Conservation (phyloP, 1,284 basidiomycete species). For the Chalciporus sp. region DNA sequence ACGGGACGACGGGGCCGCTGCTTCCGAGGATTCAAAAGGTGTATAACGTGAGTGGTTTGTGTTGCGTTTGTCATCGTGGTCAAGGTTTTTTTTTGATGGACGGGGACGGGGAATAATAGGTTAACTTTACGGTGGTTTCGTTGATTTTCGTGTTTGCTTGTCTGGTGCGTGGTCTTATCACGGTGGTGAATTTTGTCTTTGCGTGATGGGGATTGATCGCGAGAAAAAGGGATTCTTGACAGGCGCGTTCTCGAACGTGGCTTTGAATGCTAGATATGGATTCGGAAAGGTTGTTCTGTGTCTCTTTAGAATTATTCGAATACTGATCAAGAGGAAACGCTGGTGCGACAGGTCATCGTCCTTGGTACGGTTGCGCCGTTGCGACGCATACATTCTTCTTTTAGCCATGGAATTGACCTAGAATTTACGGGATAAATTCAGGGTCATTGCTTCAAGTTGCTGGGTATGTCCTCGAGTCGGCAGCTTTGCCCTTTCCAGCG, state of each 20-base stretch:
- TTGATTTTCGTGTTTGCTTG: constrained; percentile 38
- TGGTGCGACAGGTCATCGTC: constrained; percentile 24
- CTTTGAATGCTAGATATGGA: constrained; percentile 31
- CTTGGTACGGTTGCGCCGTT: constrained; percentile 25
- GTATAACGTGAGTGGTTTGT: constrained; percentile 24
- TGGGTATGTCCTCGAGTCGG: constrained; percentile 56
- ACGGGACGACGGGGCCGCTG: constrained; percentile 35
- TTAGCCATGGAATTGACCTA: background rate
- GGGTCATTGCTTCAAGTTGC: constrained; percentile 41
- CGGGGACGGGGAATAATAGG: constrained; percentile 11
- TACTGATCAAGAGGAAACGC: constrained; percentile 2
- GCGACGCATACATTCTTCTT: background rate
- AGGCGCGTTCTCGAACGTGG: constrained; percentile 34
- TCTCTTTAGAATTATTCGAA: background rate
- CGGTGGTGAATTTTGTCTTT: no score
- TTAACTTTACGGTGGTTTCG: constrained; percentile 34
- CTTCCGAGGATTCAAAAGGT: constrained; percentile 35
- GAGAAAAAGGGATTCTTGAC: constrained; percentile 30
- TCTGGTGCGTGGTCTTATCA: constrained; percentile 20
- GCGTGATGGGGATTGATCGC: background rate
- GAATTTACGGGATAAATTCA: constrained; percentile 3
- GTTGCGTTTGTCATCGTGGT: background rate
- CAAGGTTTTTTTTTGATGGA: background rate
- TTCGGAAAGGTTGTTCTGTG: constrained; percentile 34
- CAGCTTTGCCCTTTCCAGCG: constrained; percentile 64